Base-by-base conservation (phyloP, 352 stramenopile genomes). In the Pythium graminicola region DNA sequence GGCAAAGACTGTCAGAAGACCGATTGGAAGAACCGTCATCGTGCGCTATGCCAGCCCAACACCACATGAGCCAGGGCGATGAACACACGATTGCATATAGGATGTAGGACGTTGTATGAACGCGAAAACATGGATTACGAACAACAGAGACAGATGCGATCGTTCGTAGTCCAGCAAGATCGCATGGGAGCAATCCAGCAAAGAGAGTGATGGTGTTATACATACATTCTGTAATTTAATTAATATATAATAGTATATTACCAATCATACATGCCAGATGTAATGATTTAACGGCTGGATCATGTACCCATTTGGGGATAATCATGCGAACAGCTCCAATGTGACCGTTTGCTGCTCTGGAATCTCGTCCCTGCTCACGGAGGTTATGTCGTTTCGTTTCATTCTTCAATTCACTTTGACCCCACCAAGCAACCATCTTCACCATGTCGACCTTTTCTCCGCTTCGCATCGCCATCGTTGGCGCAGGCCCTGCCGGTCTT, bases 21-120 rank as follows among this genome's bases (percentile, higher is more conserved):
- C 36, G 73, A 89, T 66, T 89, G 78, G 78, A 83, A 85, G 57
- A 67, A 44, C 22, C 75, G 73, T 46, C 77, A 85, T 64, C 72
- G 71, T 33, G 11, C 59, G 14, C 43, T 81, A 6, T 85, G 74
- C 61, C 65, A 76, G 42, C 50, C 62, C 4, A 50, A 59, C 3
- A n/a, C 40, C 29, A 59, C 55, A 23, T 53, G 28, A 44, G 20
- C 17, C 26, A 5, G 27, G 26, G 27, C 8, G 31, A 36, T 9
- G 14, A 14, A 36, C 8, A 36, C 8, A 36, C n/a, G n/a, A n/a
- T n/a, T n/a, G n/a, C n/a, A n/a, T n/a, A n/a, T n/a, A n/a, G n/a
- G n/a, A n/a, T n/a, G n/a, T n/a, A n/a, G n/a, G n/a, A n/a, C n/a
- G n/a, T n/a, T n/a, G n/a, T n/a, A n/a, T n/a, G n/a, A n/a, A n/a